Evolutionary conservation across 805 yeast genomes (phyloP).

Genomic region (Schwanniomyces vanrijiae): DNA sequence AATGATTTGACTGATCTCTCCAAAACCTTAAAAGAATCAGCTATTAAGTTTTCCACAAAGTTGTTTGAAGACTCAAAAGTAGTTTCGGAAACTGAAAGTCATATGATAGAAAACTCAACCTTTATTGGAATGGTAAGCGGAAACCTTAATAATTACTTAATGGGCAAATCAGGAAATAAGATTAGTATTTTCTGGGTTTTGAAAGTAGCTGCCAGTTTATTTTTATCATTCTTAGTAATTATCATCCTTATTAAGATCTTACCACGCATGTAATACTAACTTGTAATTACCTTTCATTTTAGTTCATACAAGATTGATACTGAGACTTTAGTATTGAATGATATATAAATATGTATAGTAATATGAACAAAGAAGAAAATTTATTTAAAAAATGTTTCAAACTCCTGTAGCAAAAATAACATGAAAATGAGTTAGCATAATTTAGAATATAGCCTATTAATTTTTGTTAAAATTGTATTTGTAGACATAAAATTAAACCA

Average conservation of each 20-base stretch:
- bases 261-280: constrained; percentile 27
- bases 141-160: constrained; percentile 37
- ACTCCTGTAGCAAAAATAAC: not conserved
- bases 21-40: constrained; percentile 46
- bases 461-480: not conserved
- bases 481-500: not conserved
- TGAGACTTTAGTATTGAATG: not conserved
- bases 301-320: not conserved
- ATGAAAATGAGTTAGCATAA: not conserved
- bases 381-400: not conserved
- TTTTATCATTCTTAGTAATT: constrained; percentile 30
- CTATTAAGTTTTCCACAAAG: constrained; percentile 39
- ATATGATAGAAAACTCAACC: constrained; percentile 28
- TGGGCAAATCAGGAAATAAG: constrained; percentile 41
- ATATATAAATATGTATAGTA: not conserved
- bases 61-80: constrained; percentile 33
- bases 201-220: constrained; percentile 26
- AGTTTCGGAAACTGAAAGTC: constrained; percentile 35
- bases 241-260: constrained; percentile 33
- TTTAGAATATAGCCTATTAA: not conserved
- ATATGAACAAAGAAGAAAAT: not conserved
- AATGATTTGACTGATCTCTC: constrained; percentile 51
- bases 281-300: not conserved
- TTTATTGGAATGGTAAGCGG: constrained; percentile 32
- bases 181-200: constrained; percentile 38